phyloP scores from a whole-genome alignment of 2,329 filamentous ascomycete species.

The Diaporthe destruens region DNA sequence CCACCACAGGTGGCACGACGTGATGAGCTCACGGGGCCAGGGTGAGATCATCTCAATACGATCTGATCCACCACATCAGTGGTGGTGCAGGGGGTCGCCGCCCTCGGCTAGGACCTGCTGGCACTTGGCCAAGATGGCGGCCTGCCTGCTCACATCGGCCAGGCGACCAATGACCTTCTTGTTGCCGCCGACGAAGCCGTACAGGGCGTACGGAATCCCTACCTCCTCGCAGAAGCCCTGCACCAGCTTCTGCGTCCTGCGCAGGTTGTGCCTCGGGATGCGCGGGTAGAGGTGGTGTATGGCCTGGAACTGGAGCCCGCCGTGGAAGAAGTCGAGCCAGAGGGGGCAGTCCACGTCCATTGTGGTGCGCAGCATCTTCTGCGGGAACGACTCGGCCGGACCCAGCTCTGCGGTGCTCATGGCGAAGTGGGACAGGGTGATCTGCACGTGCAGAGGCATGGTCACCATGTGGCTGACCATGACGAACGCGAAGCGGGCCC shows the following conservation, averaged over 20 bases:
- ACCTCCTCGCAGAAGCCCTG: slow-evolving; percentile 86
- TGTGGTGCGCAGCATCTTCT: slow-evolving; percentile 91
- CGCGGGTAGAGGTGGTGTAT: slow-evolving; percentile 89
- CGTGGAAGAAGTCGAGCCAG: slow-evolving; percentile 92
- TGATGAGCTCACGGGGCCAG: neutral
- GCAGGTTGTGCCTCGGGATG: slow-evolving; percentile 86
- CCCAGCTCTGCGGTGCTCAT: slow-evolving; percentile 93
- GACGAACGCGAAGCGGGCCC: slow-evolving; percentile 79
- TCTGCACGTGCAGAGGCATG: slow-evolving; percentile 87
- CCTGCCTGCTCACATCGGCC: slow-evolving; percentile 84
- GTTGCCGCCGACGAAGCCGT: slow-evolving; percentile 87
- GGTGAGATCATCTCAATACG: neutral
- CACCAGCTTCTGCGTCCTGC: slow-evolving; percentile 79
- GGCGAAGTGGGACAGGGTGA: slow-evolving; percentile 91
- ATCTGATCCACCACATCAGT: slow-evolving; percentile 17
- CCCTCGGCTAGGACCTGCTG: slow-evolving; percentile 63
- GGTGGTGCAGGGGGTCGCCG: slow-evolving; percentile 46
- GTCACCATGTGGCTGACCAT: slow-evolving; percentile 85
- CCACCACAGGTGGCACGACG: slow-evolving; percentile 7
- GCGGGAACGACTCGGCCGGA: slow-evolving; percentile 85
- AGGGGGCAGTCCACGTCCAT: slow-evolving; percentile 92
- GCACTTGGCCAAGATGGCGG: slow-evolving; percentile 81
- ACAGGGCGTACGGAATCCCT: slow-evolving; percentile 85
- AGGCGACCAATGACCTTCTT: slow-evolving; percentile 82
- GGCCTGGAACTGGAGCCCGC: slow-evolving; percentile 89